A percentile compares a stretch with the other conserved stretches of the same genome.
Conservation (phyloP, 129 eudicot genomes). For the Flaveria linearis region DNA sequence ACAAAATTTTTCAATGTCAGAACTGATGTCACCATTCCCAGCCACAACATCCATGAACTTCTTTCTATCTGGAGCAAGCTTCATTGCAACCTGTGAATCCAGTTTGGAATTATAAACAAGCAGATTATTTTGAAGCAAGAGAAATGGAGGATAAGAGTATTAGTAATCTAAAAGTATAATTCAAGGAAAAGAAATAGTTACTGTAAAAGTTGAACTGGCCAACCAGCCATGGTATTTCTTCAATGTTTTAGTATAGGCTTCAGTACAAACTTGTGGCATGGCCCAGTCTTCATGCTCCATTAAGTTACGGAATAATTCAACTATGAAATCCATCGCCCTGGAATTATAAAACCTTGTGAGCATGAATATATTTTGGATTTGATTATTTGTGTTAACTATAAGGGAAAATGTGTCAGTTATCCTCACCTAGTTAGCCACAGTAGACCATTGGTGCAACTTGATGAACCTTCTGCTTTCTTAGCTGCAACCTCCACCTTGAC, state of each 20-base stretch:
- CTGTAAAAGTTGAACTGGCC: conserved; percentile 83
- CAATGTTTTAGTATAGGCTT: conserved; percentile 81
- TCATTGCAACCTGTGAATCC: conserved; percentile 66
- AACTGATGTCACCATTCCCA: conserved; percentile 46
- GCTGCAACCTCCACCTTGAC: conserved; percentile 84
- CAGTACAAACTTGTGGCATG: conserved; percentile 71
- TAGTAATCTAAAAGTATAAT: too few relatives aligned
- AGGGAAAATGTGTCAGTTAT: neutral
- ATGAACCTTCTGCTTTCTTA: conserved; percentile 65
- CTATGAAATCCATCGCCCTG: conserved; percentile 94
- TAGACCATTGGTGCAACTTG: conserved; percentile 91
- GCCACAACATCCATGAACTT: conserved; percentile 87
- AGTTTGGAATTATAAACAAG: conserved; percentile 4
- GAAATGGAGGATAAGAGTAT: neutral
- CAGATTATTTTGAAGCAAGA: neutral
- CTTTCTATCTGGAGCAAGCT: conserved; percentile 95
- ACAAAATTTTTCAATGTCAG: conserved; percentile 68
- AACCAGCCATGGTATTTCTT: conserved; percentile 98
- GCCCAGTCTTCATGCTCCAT: conserved; percentile 75
- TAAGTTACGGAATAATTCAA: conserved; percentile 65
- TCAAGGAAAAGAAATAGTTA: conserved; percentile 20
- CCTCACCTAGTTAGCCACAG: conserved; percentile 87
- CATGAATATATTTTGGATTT: conserved; percentile 12
- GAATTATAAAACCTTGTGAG: conserved; percentile 14
- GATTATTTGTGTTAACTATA: neutral